Evolutionary conservation across 192 early-diverging fungal genomes (phyloP).

Genomic region (Coemansia sp.): DNA sequence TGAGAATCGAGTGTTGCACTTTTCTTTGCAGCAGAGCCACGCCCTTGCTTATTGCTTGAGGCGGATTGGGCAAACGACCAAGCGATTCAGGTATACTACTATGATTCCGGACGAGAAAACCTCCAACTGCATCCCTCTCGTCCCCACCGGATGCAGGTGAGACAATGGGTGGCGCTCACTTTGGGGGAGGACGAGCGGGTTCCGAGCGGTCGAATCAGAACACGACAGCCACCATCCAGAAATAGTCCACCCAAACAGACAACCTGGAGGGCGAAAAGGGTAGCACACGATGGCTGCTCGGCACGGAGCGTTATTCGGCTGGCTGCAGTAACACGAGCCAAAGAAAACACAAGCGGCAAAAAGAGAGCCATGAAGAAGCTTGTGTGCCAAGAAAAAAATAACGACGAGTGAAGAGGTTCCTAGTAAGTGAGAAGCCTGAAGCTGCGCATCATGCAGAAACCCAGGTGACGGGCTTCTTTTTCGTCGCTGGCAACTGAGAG

Average conservation of each 20-base stretch:
- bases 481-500: not conserved
- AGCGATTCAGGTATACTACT: not conserved
- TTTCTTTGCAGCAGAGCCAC: too few species aligned
- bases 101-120: not conserved
- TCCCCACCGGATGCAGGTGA: not conserved
- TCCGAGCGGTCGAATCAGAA: not conserved
- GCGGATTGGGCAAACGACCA: not conserved
- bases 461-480: not conserved
- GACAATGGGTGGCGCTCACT: not conserved
- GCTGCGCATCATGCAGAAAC: not conserved
- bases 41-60: too few species aligned
- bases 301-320: not conserved
- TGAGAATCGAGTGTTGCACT: not conserved
- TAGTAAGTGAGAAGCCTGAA: too few species aligned
- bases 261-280: not conserved
- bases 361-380: too few species aligned
- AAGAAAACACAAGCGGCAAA: not conserved
- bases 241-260: not conserved
- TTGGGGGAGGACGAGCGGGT: not conserved
- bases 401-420: not conserved
- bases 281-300: not conserved
- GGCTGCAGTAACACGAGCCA: constrained; percentile 6
- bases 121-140: not conserved
- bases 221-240: not conserved
- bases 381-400: not conserved